These are phyloP conservation scores for Ophiostoma australiae DNA, from an alignment of 2,329 filamentous ascomycete species.

Conservation along the genomic window DNA sequence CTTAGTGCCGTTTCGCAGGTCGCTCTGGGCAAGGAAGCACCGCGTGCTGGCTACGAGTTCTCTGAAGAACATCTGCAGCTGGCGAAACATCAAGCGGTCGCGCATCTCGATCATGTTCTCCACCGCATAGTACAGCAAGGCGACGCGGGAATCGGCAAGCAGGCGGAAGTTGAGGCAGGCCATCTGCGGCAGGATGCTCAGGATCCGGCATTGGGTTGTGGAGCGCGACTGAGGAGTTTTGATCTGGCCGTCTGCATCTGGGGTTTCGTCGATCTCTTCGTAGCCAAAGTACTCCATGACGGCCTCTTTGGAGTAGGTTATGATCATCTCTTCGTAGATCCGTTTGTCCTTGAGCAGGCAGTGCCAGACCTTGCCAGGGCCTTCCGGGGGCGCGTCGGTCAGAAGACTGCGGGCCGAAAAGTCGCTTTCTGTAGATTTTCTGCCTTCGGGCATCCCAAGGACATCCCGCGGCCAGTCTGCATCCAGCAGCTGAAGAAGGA, in stretches of 20 bases:
- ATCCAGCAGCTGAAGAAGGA: slow-evolving; percentile 52
- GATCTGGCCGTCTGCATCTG: background rate
- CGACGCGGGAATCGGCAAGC: slow-evolving; percentile 30
- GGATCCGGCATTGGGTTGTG: slow-evolving; percentile 49
- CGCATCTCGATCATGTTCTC: slow-evolving; percentile 48
- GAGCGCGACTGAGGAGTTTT: background rate
- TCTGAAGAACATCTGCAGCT: slow-evolving; percentile 30
- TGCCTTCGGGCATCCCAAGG: background rate
- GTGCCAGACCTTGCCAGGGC: background rate
- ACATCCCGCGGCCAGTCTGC: slow-evolving; percentile 44
- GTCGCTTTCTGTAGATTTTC: background rate
- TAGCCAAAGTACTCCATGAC: background rate
- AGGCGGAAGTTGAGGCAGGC: slow-evolving; percentile 45
- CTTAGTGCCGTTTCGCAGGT: background rate
- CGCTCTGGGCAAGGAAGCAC: background rate
- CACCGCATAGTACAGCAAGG: slow-evolving; percentile 47
- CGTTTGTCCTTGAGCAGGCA: background rate
- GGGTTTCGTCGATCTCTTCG: background rate
- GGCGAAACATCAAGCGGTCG: slow-evolving; percentile 49
- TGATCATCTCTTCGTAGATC: background rate
- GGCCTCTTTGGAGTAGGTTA: background rate
- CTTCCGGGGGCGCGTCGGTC: background rate
- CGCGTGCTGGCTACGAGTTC: background rate
- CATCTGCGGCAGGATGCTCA: slow-evolving; percentile 49
- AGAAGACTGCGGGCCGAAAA: no score